Evolutionary conservation across 208 protist species (phyloP).

Genomic region (Trypanosoma scelopori): DNA sequence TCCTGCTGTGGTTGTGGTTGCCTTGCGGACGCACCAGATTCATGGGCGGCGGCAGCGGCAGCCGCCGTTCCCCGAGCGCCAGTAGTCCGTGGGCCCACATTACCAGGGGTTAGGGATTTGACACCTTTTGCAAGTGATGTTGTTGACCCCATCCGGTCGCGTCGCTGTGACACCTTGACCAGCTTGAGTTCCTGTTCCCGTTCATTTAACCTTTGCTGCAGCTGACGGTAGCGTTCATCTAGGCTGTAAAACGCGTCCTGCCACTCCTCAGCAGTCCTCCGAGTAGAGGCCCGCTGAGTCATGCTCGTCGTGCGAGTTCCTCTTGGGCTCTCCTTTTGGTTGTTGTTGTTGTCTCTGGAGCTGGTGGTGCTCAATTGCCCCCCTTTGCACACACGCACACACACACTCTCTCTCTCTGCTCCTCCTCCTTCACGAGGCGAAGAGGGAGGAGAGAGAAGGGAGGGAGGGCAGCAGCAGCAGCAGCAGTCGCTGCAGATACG

Average conservation of each 20-base stretch:
- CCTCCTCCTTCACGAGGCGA: no score
- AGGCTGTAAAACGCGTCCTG: slow-evolving; percentile 79
- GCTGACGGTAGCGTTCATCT: slow-evolving; percentile 75
- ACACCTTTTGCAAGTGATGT: not conserved
- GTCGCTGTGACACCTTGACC: slow-evolving; percentile 66
- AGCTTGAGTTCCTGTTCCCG: slow-evolving; percentile 77
- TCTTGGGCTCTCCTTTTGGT: not conserved
- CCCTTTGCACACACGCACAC: no score
- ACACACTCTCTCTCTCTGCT: not conserved
- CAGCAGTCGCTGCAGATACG: no score
- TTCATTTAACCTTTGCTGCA: slow-evolving; percentile 69
- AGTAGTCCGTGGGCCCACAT: not conserved
- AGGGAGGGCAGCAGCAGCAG: no score
- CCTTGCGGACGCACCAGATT: not conserved
- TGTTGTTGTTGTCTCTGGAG: not conserved
- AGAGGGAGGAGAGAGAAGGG: no score
- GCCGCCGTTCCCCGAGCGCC: no score
- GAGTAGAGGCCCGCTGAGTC: slow-evolving; percentile 2
- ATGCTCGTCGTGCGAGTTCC: slow-evolving; percentile 2
- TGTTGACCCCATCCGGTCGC: slow-evolving; percentile 18
- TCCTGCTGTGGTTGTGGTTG: not conserved
- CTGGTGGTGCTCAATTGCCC: not conserved
- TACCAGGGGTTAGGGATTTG: not conserved
- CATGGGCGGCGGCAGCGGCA: no score
- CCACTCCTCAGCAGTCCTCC: slow-evolving; percentile 57